Conservation (phyloP, 116 monocot genomes). For the Cymodocea nodosa region DNA sequence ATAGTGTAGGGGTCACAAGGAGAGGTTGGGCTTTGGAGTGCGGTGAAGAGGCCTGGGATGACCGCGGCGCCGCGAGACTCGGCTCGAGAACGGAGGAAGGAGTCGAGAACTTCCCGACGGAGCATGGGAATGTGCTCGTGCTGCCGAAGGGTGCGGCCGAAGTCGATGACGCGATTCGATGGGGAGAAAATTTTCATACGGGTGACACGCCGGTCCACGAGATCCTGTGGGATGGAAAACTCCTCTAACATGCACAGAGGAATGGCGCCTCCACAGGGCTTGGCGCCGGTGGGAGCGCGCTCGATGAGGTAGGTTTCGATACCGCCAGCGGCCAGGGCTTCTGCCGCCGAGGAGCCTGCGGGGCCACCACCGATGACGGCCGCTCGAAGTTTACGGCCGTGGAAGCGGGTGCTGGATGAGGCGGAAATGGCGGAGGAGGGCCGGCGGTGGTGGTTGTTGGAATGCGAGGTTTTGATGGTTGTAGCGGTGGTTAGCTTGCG, state of each 20-base stretch:
- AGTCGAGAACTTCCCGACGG: slow-evolving; percentile 86
- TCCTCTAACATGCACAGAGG: slow-evolving; percentile 91
- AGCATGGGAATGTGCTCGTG: slow-evolving; percentile 89
- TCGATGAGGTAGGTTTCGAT: slow-evolving; percentile 66
- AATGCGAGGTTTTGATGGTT: background rate
- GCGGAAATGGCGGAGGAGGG: background rate
- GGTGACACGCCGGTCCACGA: slow-evolving; percentile 81
- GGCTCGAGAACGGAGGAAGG: slow-evolving; percentile 76
- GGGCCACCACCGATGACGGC: slow-evolving; percentile 90
- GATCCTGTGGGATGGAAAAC: slow-evolving; percentile 56
- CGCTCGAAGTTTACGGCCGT: slow-evolving; percentile 45
- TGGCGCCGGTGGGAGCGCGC: slow-evolving; percentile 66
- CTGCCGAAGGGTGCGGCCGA: slow-evolving; percentile 51
- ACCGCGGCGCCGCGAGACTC: slow-evolving; percentile 41
- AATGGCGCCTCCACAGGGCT: slow-evolving; percentile 95
- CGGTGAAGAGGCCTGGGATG: slow-evolving; percentile 51
- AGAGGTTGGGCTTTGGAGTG: slow-evolving; percentile 28
- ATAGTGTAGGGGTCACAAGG: slow-evolving; percentile 41
- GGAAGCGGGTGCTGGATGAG: slow-evolving; percentile 2
- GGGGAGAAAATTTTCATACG: slow-evolving; percentile 82
- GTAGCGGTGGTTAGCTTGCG: background rate
- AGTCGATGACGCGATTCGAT: slow-evolving; percentile 67
- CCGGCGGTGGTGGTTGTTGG: slow-evolving; percentile 3
- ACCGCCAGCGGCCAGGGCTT: slow-evolving; percentile 50
- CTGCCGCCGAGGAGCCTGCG: slow-evolving; percentile 71